Evolutionary conservation across 2,329 filamentous ascomycete genomes (phyloP).

Genomic region (Fusarium tjaetaba): DNA sequence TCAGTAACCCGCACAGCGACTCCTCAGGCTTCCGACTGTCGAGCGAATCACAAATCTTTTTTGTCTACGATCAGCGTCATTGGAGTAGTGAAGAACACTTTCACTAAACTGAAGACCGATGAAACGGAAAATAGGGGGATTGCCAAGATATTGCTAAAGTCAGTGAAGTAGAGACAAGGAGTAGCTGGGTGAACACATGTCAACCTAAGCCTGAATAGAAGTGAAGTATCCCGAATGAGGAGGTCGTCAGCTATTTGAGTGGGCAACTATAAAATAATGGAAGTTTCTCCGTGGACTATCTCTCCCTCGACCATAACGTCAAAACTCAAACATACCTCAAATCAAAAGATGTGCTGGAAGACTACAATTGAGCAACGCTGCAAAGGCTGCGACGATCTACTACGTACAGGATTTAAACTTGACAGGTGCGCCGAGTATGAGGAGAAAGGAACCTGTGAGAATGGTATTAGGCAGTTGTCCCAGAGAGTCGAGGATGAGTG

Average conservation of each 20-base stretch:
- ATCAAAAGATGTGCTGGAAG: not conserved
- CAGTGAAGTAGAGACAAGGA: no score
- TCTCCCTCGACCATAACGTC: fast-evolving
- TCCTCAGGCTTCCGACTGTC: no score
- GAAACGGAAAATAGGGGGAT: no score
- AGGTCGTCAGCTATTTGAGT: no score
- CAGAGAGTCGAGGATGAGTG: not conserved
- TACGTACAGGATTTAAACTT: not conserved
- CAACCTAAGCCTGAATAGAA: not conserved
- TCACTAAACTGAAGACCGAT: no score
- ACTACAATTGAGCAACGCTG: not conserved
- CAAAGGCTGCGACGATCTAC: not conserved
- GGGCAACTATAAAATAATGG: no score
- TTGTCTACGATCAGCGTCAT: no score
- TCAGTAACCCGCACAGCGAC: no score
- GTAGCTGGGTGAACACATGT: not conserved
- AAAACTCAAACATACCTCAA: not conserved
- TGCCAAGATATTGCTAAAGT: no score
- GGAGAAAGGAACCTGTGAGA: not conserved
- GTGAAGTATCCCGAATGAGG: no score
- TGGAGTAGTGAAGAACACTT: no score
- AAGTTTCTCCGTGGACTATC: fast-evolving
- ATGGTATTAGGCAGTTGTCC: not conserved
- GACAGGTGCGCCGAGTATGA: not conserved
- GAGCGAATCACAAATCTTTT: no score